Conservation (phyloP, 208 protist genomes). For the Eutreptiella sp. region DNA sequence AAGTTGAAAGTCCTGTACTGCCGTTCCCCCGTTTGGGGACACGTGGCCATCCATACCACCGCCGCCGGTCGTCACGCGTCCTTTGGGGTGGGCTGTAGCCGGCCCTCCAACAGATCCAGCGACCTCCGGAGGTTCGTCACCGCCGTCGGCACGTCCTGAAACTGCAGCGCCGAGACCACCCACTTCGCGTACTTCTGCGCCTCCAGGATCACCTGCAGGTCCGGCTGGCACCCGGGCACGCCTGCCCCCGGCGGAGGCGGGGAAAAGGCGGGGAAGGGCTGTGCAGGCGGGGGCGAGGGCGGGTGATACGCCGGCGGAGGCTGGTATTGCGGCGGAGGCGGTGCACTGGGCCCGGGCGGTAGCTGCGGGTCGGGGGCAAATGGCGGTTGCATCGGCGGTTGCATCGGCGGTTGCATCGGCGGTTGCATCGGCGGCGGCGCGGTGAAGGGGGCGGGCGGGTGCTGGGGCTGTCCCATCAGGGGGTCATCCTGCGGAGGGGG, state of each 20-base stretch:
- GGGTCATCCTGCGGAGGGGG: neutral
- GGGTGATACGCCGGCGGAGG: constrained; percentile 1
- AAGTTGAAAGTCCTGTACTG: too few relatives aligned
- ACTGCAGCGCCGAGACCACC: constrained; percentile 26
- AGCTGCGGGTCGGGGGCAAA: neutral
- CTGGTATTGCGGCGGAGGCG: too few relatives aligned
- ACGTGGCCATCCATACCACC: too few relatives aligned
- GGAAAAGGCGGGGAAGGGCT: neutral
- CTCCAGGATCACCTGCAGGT: constrained; percentile 31
- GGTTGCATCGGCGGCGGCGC: too few relatives aligned
- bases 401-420: too few relatives aligned
- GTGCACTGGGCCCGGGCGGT: neutral
- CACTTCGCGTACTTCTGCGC: constrained; percentile 33
- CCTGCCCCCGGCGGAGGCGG: neutral
- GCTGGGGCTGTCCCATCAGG: neutral
- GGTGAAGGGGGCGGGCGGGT: neutral
- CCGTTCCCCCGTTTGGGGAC: too few relatives aligned
- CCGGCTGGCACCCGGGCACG: constrained; percentile 1
- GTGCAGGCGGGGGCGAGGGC: neutral
- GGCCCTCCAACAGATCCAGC: constrained; percentile 11
- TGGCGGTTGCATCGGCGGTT: too few relatives aligned
- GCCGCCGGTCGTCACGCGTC: too few relatives aligned
- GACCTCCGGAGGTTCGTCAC: constrained; percentile 15
- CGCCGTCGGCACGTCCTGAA: constrained; percentile 29
- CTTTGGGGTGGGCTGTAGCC: too few relatives aligned